Base-by-base conservation (phyloP, 2,329 filamentous ascomycete species). In the Calonectria pseudoturangicola region DNA sequence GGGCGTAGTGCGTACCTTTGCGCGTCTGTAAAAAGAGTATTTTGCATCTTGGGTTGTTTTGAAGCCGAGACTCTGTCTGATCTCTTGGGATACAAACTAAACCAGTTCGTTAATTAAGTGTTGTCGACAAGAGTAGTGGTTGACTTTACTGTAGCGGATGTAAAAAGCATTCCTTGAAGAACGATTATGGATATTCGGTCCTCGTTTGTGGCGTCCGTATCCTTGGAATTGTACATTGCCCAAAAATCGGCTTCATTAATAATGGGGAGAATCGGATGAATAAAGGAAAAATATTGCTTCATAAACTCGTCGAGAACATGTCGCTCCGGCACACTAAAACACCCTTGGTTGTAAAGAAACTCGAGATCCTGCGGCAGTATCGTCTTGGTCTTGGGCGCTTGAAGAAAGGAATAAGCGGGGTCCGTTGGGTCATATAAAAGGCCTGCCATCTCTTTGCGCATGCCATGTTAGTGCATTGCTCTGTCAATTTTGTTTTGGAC, bases 201-300 rank as follows among this genome's bases (percentile, higher is more conserved):
- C 4, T 75, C 45, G n/a, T 68, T 66, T 2, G 51, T 68, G 0
- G 62, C 36, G 5, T 74, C 71, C 0, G 45, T 21, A 18, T 74
- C 72, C 2, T 65, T 68, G 7, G 75, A 73, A 25, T 76, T 78
- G 7, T 80, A 79, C 7, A 75, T 62, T 10, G 74, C 66, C 78
- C 78, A 79, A 8, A 78, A 76, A 8, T 79, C 78, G 54, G 74
- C 78, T 13, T 79, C 78, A 8, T 79, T 78, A 3, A 81, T 10
- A 0, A 81, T 60, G 1, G 80, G 80, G 15, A 81, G 76, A 66
- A 81, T 77, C 2, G 80, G 80, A 48, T 81, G 80, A 0, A 81
- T 78, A n/a, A 81, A 78, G 0, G 75, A 48, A 16, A 81, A 81
- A 66, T 81, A 81, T 25, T 80, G 76, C 7, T 74, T 41, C n/a